A percentile compares a stretch with the other conserved stretches of the same genome.
phyloP scores from a whole-genome alignment of 345 rosid species.

The Eucalyptus caleyi region DNA sequence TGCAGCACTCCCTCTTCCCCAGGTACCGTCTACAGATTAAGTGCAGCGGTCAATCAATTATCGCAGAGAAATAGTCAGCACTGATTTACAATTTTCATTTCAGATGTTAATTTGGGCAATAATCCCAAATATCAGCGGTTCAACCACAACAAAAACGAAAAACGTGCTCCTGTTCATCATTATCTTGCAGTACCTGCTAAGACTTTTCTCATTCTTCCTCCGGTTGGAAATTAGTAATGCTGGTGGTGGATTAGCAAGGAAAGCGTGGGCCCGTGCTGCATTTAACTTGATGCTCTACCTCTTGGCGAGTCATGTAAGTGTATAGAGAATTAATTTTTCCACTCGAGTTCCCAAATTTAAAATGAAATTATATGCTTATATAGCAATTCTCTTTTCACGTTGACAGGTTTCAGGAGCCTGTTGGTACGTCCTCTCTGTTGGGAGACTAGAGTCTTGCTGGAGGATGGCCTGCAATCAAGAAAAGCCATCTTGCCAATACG shows the following conservation, averaged over 20 bases:
- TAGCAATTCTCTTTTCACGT: not conserved
- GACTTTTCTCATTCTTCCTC: constrained; percentile 5
- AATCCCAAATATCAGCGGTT: not conserved
- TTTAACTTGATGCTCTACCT: constrained; percentile 22
- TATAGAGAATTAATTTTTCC: not conserved
- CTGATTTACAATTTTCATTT: not conserved
- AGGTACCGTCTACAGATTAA: not conserved
- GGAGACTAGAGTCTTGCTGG: constrained; percentile 24
- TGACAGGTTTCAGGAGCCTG: constrained; percentile 22
- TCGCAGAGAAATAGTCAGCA: not conserved
- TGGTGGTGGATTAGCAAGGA: constrained; percentile 6
- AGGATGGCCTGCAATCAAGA: constrained; percentile 13
- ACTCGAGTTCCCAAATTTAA: not conserved
- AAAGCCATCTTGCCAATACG: not conserved
- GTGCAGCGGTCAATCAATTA: not conserved
- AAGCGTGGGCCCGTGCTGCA: constrained; percentile 23
- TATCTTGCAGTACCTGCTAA: constrained; percentile 14
- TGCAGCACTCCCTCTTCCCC: not conserved
- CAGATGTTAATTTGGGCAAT: constrained; percentile 14
- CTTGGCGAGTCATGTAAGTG: constrained; percentile 28
- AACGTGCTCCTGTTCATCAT: constrained; percentile 1
- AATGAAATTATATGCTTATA: not conserved
- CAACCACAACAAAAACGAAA: not conserved
- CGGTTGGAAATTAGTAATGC: constrained; percentile 4
- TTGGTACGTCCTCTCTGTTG: constrained; percentile 23